Evolutionary conservation across 352 stramenopile species (phyloP).

Genomic region (Phytophthora citrophthora): DNA sequence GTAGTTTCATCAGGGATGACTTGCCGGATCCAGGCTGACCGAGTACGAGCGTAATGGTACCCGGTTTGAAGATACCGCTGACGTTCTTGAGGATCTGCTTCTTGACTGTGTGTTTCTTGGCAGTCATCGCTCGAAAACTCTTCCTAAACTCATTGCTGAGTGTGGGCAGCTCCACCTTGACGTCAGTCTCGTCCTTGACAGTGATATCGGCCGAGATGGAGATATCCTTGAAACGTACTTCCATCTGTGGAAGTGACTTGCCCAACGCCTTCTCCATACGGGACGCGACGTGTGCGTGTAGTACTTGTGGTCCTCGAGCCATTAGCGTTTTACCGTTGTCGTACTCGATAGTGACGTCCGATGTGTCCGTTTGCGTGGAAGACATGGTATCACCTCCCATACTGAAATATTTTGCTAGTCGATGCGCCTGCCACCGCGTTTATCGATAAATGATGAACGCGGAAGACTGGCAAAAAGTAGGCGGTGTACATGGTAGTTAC

Average conservation of each 20-base stretch:
- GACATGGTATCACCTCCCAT: too few relatives aligned
- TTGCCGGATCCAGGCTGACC: constrained; percentile 53
- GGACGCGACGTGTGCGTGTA: constrained; percentile 41
- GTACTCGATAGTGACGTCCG: constrained; percentile 21
- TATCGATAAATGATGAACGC: too few relatives aligned
- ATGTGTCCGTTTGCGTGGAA: too few relatives aligned
- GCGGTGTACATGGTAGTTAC: too few relatives aligned
- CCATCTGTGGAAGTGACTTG: constrained; percentile 43
- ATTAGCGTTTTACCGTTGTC: constrained; percentile 41
- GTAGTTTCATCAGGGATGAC: constrained; percentile 56
- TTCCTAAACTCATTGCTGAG: constrained; percentile 25
- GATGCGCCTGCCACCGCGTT: too few relatives aligned
- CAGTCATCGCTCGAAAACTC: constrained; percentile 5
- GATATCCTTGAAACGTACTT: constrained; percentile 50
- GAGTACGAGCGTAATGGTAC: constrained; percentile 51
- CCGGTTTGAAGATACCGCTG: constrained; percentile 43
- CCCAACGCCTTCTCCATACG: constrained; percentile 37
- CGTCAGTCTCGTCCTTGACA: constrained; percentile 22
- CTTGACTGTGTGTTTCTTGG: constrained; percentile 34
- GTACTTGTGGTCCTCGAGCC: constrained; percentile 30
- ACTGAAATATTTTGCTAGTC: too few relatives aligned
- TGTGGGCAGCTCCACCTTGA: constrained; percentile 23
- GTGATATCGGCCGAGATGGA: constrained; percentile 37
- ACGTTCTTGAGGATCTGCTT: constrained; percentile 48
- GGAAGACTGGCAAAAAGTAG: too few relatives aligned